phyloP scores from a whole-genome alignment of 2,329 filamentous ascomycete species.

The Aspergillus sp. region DNA sequence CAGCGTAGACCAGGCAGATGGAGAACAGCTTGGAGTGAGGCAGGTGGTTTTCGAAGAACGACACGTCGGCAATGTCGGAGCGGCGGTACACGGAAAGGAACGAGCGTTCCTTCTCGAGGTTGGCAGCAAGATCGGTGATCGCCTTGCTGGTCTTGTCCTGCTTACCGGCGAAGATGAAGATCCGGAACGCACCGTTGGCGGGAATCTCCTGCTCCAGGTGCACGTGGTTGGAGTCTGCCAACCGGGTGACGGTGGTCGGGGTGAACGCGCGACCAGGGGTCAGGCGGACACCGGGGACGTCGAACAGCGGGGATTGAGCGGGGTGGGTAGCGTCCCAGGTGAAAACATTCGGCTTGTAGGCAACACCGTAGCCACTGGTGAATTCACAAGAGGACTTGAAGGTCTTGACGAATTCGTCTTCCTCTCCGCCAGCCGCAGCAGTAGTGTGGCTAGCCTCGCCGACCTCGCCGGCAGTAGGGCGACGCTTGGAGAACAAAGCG shows the following conservation, averaged over 20 bases:
- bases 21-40: slow-evolving; percentile 84
- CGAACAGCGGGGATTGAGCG: slow-evolving; percentile 69
- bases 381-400: slow-evolving; percentile 93
- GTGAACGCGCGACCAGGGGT: slow-evolving; percentile 73
- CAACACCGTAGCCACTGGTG: slow-evolving; percentile 87
- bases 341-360: slow-evolving; percentile 76
- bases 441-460: slow-evolving; percentile 59
- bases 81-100: slow-evolving; percentile 71
- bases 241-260: slow-evolving; percentile 79
- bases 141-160: slow-evolving; percentile 62
- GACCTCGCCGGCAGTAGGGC: slow-evolving; percentile 72
- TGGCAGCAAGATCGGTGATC: slow-evolving; percentile 67
- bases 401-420: slow-evolving; percentile 79
- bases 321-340: slow-evolving; percentile 79
- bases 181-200: slow-evolving; percentile 81
- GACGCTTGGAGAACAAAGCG: slow-evolving; percentile 80
- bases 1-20: slow-evolving; percentile 73
- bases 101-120: slow-evolving; percentile 65
- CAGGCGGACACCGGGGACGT: slow-evolving; percentile 65
- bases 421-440: slow-evolving; percentile 30
- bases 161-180: slow-evolving; percentile 82
- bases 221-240: slow-evolving; percentile 85
- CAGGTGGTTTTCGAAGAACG: slow-evolving; percentile 78
- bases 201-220: slow-evolving; percentile 89
- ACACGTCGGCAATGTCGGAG: slow-evolving; percentile 62